phyloP scores from a whole-genome alignment of 306 rosid species.

The Inga laurina region DNA sequence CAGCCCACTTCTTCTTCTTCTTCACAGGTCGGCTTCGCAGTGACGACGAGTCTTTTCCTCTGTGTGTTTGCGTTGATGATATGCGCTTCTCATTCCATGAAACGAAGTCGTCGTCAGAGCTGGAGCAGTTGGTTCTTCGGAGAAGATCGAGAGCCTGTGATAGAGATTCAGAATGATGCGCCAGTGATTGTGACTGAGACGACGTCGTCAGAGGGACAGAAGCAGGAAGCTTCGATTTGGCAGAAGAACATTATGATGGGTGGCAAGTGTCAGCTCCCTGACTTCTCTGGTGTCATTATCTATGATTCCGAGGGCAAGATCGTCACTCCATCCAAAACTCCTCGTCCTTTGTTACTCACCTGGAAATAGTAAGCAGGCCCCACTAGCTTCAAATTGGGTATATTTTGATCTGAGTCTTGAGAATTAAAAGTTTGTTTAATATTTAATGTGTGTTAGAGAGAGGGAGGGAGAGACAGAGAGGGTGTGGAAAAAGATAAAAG shows the following conservation, averaged over 20 bases:
- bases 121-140: slow-evolving; percentile 53
- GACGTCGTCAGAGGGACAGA: background rate
- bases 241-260: slow-evolving; percentile 94
- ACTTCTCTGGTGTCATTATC: slow-evolving; percentile 87
- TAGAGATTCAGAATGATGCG: slow-evolving; percentile 42
- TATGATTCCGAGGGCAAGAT: slow-evolving; percentile 68
- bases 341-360: slow-evolving; percentile 53
- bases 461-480: background rate
- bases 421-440: background rate
- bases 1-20: slow-evolving; percentile 21
- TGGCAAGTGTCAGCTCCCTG: slow-evolving; percentile 88
- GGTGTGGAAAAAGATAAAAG: background rate
- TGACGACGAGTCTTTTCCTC: slow-evolving; percentile 50
- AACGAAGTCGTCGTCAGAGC: slow-evolving; percentile 26
- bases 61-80: slow-evolving; percentile 67
- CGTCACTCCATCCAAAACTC: slow-evolving; percentile 50
- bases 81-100: slow-evolving; percentile 80
- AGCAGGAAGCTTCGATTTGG: slow-evolving; percentile 62
- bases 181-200: background rate
- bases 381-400: background rate
- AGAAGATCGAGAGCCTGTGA: slow-evolving; percentile 56
- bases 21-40: slow-evolving; percentile 46
- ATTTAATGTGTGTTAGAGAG: background rate
- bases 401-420: background rate
- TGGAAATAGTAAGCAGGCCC: slow-evolving; percentile 48